Base-by-base conservation (phyloP, 495 filamentous ascomycete genomes). In the Umbilicaria muhlenbergii region DNA sequence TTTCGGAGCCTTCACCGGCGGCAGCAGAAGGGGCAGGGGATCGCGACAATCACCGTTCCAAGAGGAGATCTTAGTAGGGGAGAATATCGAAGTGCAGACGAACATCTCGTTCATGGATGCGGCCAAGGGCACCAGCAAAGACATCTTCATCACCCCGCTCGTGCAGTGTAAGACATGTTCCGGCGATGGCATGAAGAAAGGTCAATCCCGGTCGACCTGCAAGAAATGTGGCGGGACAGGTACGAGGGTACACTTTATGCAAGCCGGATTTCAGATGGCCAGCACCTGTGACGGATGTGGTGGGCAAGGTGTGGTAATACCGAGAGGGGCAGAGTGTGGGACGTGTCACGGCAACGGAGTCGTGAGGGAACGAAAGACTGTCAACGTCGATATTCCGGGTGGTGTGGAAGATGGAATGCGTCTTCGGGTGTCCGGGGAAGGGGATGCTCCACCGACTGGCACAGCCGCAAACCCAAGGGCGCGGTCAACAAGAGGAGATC, bases 351-450 rank as follows among this genome's bases (percentile, higher is more conserved):
- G 91, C 19, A 72, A 80, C 42, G 92, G 91, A 34, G 85, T 86
- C 18, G 63, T 78, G 6, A 68, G 82, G 44, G 85, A 89, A 49
- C 67, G 76, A 18, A 83, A 84, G 64, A 83, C 81, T 6, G 68
- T 96, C 41, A 77, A 68, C 36, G 70, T 96, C 15, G 87, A 96
- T 50, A 94, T 98, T 39, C 91, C 91, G 13, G 83, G 80, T 12
- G 91, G 91, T 49, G 80, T 98, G 32, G 91, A 94, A 51, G 89
- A 96, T 64, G 87, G 91, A 34, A 94, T 95, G 88, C 73, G 81
- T 36, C 59, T 98, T 52, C 71, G 83, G 38, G 69, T 98, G 14
- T 66, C 68, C 36, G 81, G 79, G 5, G 86, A 93, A 57, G 91
- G 91, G 43, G 87, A 98, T 58, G 78, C 84, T 12, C 82, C 91